Conservation (phyloP, 176 grass and related monocot genomes). For the Oryza meyeriana region DNA sequence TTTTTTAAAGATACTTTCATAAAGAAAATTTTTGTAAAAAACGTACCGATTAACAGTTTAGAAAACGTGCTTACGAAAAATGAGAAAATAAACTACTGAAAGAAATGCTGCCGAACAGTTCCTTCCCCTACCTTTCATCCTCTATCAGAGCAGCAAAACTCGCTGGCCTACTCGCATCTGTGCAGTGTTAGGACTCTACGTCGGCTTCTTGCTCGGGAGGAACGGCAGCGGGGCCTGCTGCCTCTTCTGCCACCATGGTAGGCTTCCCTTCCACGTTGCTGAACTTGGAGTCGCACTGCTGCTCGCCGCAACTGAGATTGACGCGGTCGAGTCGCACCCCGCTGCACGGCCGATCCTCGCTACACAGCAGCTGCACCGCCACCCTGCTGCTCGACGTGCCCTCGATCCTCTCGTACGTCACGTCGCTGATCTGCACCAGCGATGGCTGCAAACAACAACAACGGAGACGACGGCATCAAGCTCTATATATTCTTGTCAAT, state of each 20-base stretch:
- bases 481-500: neutral
- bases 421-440: constrained; percentile 50
- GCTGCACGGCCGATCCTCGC: constrained; percentile 38
- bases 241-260: too few species aligned
- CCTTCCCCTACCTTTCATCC: too few species aligned
- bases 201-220: neutral
- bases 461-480: neutral
- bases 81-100: too few species aligned
- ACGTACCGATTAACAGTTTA: too few species aligned
- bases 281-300: too few species aligned
- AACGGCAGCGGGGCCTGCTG: neutral
- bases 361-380: constrained; percentile 45
- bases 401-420: constrained; percentile 40
- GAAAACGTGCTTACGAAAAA: too few species aligned
- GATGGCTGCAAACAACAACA: constrained; percentile 15
- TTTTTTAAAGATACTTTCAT: too few species aligned
- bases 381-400: constrained; percentile 38
- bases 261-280: neutral
- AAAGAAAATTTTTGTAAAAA: too few species aligned
- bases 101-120: too few species aligned
- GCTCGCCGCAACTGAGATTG: neutral
- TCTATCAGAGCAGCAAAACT: too few species aligned
- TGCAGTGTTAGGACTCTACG: neutral
- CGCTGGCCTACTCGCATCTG: neutral
- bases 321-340: constrained; percentile 25